Percentiles rank a stretch among this genome's conserved stretches.
Conservation (phyloP, 306 rosid genomes). For the Cicer arietinum region DNA sequence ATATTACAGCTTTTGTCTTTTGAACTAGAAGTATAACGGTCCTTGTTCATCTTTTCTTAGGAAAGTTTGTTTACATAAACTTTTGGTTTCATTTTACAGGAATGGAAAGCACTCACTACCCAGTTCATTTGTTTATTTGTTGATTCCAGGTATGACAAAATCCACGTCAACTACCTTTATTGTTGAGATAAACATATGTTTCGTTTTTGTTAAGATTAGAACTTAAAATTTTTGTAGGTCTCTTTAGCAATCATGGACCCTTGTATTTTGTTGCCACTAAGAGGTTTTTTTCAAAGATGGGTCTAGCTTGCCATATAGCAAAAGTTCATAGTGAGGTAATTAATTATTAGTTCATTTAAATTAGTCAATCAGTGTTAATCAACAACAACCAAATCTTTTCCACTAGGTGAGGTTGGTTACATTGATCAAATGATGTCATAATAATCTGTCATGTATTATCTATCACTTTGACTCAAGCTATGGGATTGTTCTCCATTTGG, state of each 20-base stretch:
- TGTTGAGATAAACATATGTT: conserved; percentile 11
- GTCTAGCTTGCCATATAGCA: conserved; percentile 85
- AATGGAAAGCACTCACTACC: conserved; percentile 75
- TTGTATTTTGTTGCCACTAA: conserved; percentile 82
- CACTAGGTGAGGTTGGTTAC: background rate
- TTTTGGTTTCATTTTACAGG: conserved; percentile 49
- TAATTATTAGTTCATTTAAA: background rate
- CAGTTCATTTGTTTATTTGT: conserved; percentile 74
- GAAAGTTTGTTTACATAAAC: conserved; percentile 10
- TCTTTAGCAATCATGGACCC: conserved; percentile 86
- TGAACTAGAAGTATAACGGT: background rate
- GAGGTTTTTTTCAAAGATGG: conserved; percentile 88
- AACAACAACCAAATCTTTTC: background rate
- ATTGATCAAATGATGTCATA: background rate
- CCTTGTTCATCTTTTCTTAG: background rate
- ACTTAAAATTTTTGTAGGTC: conserved; percentile 59
- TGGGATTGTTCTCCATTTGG: too few species aligned
- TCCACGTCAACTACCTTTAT: conserved; percentile 21
- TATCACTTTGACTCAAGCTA: too few species aligned
- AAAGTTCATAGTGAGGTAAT: conserved; percentile 86
- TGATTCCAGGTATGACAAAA: conserved; percentile 70
- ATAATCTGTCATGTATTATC: background rate
- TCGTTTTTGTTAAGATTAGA: conserved; percentile 17
- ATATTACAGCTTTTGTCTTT: background rate
- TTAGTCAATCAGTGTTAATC: conserved; percentile 9